These are phyloP conservation scores for Beauveria australis DNA, from an alignment of 2,329 filamentous ascomycete genomes.

Conservation along the genomic window DNA sequence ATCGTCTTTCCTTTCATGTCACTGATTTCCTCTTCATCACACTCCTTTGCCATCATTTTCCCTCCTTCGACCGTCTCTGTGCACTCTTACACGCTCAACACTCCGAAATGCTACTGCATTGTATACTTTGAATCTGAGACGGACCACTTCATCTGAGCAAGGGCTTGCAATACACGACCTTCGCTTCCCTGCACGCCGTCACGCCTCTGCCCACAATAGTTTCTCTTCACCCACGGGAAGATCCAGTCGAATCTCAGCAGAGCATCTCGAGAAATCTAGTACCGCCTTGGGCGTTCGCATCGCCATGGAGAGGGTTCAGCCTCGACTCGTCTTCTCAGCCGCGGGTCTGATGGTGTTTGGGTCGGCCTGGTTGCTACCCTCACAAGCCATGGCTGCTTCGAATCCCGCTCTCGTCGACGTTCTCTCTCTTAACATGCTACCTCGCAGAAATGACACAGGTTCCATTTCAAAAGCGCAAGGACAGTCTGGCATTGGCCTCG, in stretches of 20 bases:
- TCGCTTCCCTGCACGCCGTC: background rate
- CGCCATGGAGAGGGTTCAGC: background rate
- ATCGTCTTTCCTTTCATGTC: background rate
- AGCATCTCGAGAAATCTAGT: background rate
- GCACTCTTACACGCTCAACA: background rate
- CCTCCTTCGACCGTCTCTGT: background rate
- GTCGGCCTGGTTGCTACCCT: conserved; percentile 1
- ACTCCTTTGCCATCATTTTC: background rate
- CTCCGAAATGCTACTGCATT: background rate
- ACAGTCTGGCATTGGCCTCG: conserved; percentile 25
- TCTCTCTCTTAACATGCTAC: background rate
- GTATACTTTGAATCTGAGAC: background rate
- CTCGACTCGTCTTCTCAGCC: background rate
- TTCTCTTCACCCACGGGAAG: background rate
- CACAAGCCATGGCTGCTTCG: background rate
- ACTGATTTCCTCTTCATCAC: background rate
- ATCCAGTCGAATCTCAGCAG: background rate
- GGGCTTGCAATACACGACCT: background rate
- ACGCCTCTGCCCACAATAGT: background rate
- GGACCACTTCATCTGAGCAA: background rate
- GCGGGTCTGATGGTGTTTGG: background rate
- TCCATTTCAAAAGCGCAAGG: background rate
- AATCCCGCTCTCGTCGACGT: background rate
- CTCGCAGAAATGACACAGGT: background rate
- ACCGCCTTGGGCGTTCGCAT: background rate